Percentiles rank a stretch among this genome's conserved stretches.
phyloP scores from a whole-genome alignment of 352 stramenopile genomes.

The Saprolegnia diclina region DNA sequence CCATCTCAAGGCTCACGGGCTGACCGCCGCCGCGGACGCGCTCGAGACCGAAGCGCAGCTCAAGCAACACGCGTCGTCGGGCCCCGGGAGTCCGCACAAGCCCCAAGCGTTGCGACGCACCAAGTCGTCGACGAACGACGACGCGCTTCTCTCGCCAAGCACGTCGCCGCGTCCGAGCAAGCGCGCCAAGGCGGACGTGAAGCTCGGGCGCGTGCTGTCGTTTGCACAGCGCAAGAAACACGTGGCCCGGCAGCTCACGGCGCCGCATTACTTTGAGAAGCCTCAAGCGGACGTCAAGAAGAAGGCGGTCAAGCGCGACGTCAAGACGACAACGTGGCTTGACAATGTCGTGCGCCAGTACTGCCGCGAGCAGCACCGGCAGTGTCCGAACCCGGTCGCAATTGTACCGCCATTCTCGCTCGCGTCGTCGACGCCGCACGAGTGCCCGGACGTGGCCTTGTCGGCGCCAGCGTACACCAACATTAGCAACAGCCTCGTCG shows the following conservation, averaged over 20 bases:
- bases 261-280: conserved; percentile 15
- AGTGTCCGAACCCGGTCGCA: conserved; percentile 80
- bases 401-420: conserved; percentile 83
- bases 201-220: conserved; percentile 1
- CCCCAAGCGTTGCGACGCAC: conserved; percentile 16
- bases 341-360: conserved; percentile 85
- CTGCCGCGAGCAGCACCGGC: conserved; percentile 80
- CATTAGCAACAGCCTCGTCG: conserved; percentile 55
- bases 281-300: not conserved
- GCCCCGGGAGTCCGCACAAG: conserved; percentile 22
- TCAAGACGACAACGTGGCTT: conserved; percentile 28
- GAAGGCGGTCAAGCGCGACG: not conserved
- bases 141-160: not conserved
- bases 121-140: not conserved
- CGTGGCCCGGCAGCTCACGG: not conserved
- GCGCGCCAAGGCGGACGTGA: not conserved
- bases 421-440: conserved; percentile 36
- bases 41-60: conserved; percentile 49
- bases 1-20: conserved; percentile 72
- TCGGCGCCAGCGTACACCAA: conserved; percentile 37
- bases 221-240: conserved; percentile 1
- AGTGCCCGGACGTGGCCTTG: conserved; percentile 61
- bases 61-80: conserved; percentile 23
- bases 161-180: not conserved
- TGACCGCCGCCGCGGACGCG: conserved; percentile 46